Base-by-base conservation (phyloP, 108 stramenopile genomes). In the Nitzschia sp. region DNA sequence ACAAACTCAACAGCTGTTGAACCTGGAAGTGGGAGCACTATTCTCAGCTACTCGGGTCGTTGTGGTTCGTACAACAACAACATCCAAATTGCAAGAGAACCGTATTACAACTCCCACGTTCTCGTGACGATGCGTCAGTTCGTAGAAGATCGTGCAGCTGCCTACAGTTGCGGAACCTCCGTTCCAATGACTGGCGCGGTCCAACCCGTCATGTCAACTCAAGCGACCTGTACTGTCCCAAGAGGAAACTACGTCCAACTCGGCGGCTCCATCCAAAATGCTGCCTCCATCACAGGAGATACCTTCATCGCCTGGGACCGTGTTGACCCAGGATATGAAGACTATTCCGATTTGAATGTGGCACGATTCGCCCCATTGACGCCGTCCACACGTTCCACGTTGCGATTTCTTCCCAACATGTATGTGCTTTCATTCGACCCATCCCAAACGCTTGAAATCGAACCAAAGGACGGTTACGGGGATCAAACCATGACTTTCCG, bases 201-300 rank as follows among this genome's bases (percentile, higher is more conserved):
- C 38, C 57, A 39, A 19, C 57, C 57, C 2, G 29, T 39, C 3
- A 58, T 58, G 57, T 9, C 10, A 1, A 58, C 57, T 2, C 11
- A 12, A 3, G 57, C 10, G 2, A 12, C 10, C 12, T 58, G 57
- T 39, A 58, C 57, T 38, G 57, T 58, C 3, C 57, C 57, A 6
- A 58, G 19, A 40, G 57, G 57, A 39, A 58, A 58, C 57, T 58
- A 39, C 37, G 57, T 58, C 7, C 57, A 58, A 40, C 57, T 58
- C 37, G 26, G 26, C 5, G 57, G 57, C 7, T 7, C 15, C 38
- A 40, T 58, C 7, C 34, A 22, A 34, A 58, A 58, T 40, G 34
- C 10, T 7, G 37, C 11, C 1, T 25, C 26, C 12, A 34, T 58
- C 37, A n/a, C 10, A 1, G 29, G 37, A 22, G 39, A 40, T 39